Conservation (phyloP, 225 moss, liverwort and hornwort genomes). For the Antitrichia curtipendula region DNA sequence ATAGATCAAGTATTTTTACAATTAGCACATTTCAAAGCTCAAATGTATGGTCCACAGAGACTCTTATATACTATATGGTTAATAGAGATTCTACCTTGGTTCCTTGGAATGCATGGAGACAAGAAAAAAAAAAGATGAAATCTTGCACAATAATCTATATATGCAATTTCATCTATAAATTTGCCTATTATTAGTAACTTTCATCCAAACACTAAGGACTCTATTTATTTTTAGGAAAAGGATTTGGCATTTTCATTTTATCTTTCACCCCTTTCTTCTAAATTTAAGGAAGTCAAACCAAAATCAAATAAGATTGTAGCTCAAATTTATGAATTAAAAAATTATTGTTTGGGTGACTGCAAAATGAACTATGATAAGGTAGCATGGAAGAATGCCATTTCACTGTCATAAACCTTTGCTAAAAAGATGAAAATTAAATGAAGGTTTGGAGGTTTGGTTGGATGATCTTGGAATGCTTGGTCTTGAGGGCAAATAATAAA, state of each 20-base stretch:
- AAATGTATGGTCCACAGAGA: too few relatives aligned
- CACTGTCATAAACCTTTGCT: accelerated
- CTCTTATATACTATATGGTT: background rate
- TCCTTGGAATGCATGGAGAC: accelerated
- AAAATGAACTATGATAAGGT: background rate
- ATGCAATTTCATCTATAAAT: background rate
- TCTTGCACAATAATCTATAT: background rate
- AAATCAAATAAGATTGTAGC: accelerated
- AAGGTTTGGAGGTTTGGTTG: background rate
- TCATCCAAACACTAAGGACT: background rate
- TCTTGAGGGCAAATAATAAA: accelerated
- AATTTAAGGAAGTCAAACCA: background rate
- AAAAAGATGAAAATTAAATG: background rate
- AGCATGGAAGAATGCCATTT: background rate
- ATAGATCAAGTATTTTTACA: background rate
- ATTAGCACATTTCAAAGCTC: background rate
- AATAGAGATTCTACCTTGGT: accelerated
- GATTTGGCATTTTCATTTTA: background rate
- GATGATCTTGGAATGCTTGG: accelerated
- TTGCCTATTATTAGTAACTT: background rate
- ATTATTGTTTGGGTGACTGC: accelerated
- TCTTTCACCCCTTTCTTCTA: accelerated
- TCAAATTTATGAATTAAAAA: background rate
- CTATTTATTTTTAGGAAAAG: background rate
- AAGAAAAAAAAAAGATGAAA: background rate